Evolutionary conservation across 768 basidiomycete species (phyloP).

Genomic region (Cubamyces sp.): DNA sequence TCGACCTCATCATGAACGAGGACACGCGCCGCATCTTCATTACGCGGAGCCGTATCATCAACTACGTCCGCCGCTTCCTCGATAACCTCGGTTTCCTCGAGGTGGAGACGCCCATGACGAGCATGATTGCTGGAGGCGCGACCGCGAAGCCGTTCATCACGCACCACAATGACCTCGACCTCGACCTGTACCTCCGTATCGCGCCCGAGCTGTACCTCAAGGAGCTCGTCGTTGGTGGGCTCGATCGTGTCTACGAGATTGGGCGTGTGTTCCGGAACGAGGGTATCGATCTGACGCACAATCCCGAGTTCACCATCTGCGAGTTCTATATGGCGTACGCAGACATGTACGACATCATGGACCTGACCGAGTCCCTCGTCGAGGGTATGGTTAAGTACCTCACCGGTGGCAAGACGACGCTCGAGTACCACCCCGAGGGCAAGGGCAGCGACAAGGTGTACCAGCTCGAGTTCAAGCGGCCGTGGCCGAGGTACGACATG

Average conservation of each 20-base stretch:
- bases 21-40: constrained; percentile 89
- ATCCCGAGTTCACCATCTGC: constrained; percentile 99
- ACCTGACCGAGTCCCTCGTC: constrained; percentile 88
- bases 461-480: constrained; percentile 85
- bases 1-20: constrained; percentile 95
- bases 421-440: constrained; percentile 92
- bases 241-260: constrained; percentile 98
- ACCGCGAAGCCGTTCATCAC: constrained; percentile 99
- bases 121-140: constrained; percentile 94
- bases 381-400: constrained; percentile 90
- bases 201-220: constrained; percentile 99
- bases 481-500: constrained; percentile 99
- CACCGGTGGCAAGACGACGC: constrained; percentile 76
- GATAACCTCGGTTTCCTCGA: constrained; percentile 95
- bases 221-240: constrained; percentile 94
- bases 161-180: constrained; percentile 97
- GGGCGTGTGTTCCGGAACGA: constrained; percentile 98
- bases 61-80: constrained; percentile 90
- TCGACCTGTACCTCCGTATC: constrained; percentile 95
- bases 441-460: constrained; percentile 78
- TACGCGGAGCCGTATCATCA: constrained; percentile 86
- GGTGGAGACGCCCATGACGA: constrained; percentile 99
- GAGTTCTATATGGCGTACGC: constrained; percentile 99
- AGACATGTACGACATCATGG: constrained; percentile 99
- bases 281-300: constrained; percentile 98